phyloP scores from a whole-genome alignment of 352 stramenopile species.

The Phytophthora parvispora region DNA sequence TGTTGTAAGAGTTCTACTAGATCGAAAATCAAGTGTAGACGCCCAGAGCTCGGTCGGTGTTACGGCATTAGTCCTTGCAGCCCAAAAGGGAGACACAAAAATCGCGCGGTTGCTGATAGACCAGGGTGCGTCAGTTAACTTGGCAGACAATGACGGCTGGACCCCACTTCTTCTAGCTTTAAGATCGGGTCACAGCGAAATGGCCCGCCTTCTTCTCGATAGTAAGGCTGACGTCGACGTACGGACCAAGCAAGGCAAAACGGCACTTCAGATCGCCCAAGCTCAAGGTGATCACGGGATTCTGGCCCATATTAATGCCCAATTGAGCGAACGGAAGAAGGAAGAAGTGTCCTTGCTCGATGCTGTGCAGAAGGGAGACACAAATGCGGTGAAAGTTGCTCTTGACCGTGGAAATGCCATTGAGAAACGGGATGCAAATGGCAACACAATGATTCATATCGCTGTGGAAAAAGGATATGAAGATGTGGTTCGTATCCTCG shows the following conservation, averaged over 20 bases:
- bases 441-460: background rate
- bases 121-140: background rate
- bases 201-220: background rate
- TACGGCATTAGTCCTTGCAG: background rate
- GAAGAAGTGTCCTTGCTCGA: background rate
- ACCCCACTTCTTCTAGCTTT: background rate
- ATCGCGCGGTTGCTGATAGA: background rate
- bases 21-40: background rate
- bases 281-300: background rate
- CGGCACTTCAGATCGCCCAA: background rate
- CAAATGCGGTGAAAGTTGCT: background rate
- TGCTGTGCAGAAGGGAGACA: background rate
- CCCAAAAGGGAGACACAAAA: background rate
- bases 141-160: conserved; percentile 1
- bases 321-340: background rate
- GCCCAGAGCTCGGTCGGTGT: background rate
- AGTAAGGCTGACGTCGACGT: background rate
- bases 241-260: background rate
- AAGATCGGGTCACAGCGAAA: background rate
- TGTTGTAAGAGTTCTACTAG: background rate
- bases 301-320: background rate
- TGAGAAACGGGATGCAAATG: background rate
- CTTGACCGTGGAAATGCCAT: background rate
- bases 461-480: background rate
- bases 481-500: background rate